Evolutionary conservation across 192 early-diverging fungal species (phyloP), one percentile per base, ranked within the genome.

Genomic region (Pilobolus umbonatus): DNA sequence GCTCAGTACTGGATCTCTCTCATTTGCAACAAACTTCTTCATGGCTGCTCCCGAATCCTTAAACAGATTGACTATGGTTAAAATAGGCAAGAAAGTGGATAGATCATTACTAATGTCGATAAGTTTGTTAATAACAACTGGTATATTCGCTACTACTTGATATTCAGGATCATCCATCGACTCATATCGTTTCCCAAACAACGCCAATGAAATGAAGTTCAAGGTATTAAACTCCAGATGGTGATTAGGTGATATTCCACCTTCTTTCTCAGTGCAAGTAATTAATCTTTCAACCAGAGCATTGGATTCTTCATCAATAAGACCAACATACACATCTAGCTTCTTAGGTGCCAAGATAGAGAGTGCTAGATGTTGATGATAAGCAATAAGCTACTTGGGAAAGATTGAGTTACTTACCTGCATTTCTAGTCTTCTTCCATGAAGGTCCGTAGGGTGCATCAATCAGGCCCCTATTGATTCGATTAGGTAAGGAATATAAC

Each of bases 341-440:
- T 42, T 25, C 17, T 57, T 57, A 30, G 55, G 55, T 2, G 42
- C 55, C 42, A 57, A 22, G 6, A 57, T 19, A 44, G 55, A 32
- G 19, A 57, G n/a, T 5, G 28, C 55, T n/a, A n/a, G n/a, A 45
- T 14, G 25, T 30, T 26, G 3, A 29, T 14, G 3, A 4, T n/a
- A n/a, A n/a, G n/a, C n/a, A n/a, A n/a, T n/a, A n/a, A n/a, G n/a
- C n/a, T n/a, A n/a, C n/a, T n/a, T n/a, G n/a, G n/a, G n/a, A n/a
- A n/a, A n/a, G n/a, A n/a, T n/a, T n/a, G n/a, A 15, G 3, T 24
- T 42, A 28, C 22, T 28, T 57, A 57, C 55, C 55, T 57, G 55
- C 55, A 6, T 39, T 11, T 57, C 55, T 44, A 2, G 39, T 29
- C 15, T 45, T 30, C 21, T 57, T 42, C 55, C 55, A 57, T 19